phyloP scores from a whole-genome alignment of 768 basidiomycete species.

The Pisolithus sp. region DNA sequence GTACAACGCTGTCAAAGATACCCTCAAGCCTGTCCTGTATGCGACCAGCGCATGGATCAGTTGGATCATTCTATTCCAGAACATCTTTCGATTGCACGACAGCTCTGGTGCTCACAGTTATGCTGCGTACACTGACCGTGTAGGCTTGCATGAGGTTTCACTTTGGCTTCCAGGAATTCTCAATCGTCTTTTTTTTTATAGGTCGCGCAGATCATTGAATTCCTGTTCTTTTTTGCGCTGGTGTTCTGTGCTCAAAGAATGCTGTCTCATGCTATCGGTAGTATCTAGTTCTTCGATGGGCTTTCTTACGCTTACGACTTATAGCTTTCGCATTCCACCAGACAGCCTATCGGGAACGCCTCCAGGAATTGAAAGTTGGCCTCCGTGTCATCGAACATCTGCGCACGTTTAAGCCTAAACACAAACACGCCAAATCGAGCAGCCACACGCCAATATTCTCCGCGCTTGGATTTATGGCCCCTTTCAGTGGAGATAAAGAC shows the following conservation, averaged over 20 bases:
- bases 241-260: slow-evolving; percentile 59
- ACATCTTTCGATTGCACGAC: slow-evolving; percentile 57
- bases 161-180: neutral
- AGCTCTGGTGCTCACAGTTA: slow-evolving; percentile 34
- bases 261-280: slow-evolving; percentile 60
- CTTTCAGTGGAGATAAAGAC: slow-evolving; percentile 41
- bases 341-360: slow-evolving; percentile 70
- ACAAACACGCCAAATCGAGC: slow-evolving; percentile 29
- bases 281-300: neutral
- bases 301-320: neutral
- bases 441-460: slow-evolving; percentile 42
- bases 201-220: slow-evolving; percentile 60
- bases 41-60: slow-evolving; percentile 64
- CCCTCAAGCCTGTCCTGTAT: slow-evolving; percentile 66
- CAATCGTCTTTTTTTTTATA: slow-evolving; percentile 14
- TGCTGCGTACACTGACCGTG: slow-evolving; percentile 56
- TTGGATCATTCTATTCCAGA: slow-evolving; percentile 68
- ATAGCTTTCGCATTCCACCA: slow-evolving; percentile 69
- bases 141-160: slow-evolving; percentile 21
- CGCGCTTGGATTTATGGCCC: slow-evolving; percentile 18
- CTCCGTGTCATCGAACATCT: slow-evolving; percentile 61
- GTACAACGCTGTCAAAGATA: slow-evolving; percentile 65
- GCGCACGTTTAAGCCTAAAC: slow-evolving; percentile 52
- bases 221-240: slow-evolving; percentile 70
- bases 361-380: slow-evolving; percentile 48